Percentiles rank a stretch among this genome's conserved stretches.
Conservation (phyloP, 495 filamentous ascomycete species). For the Aspergillus wentii region DNA sequence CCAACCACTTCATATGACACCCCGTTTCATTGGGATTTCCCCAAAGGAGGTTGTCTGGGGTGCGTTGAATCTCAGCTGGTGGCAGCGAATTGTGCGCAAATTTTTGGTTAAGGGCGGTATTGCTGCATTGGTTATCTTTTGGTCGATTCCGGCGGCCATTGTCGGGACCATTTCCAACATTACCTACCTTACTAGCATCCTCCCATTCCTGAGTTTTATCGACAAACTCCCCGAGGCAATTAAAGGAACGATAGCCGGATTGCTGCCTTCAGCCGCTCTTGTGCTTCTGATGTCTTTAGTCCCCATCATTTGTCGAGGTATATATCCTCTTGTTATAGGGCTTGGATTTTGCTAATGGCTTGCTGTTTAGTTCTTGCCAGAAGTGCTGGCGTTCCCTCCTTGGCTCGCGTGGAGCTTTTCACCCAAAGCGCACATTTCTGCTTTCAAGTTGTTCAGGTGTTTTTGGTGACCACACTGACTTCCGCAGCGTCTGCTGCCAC, state of each 20-base stretch:
- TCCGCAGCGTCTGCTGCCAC: slow-evolving; percentile 69
- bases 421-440: slow-evolving; percentile 86
- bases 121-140: slow-evolving; percentile 77
- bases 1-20: slow-evolving; percentile 79
- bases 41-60: slow-evolving; percentile 81
- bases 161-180: slow-evolving; percentile 82
- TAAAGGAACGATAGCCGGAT: slow-evolving; percentile 72
- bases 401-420: slow-evolving; percentile 73
- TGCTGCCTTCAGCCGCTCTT: slow-evolving; percentile 71
- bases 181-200: slow-evolving; percentile 51
- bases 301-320: slow-evolving; percentile 74
- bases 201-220: slow-evolving; percentile 68
- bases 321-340: slow-evolving; percentile 14
- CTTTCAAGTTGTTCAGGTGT: slow-evolving; percentile 91
- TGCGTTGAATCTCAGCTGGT: slow-evolving; percentile 76
- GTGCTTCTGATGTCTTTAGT: slow-evolving; percentile 82
- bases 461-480: slow-evolving; percentile 74
- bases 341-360: slow-evolving; percentile 10
- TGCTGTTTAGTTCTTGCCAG: slow-evolving; percentile 56
- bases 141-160: slow-evolving; percentile 80
- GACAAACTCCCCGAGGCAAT: slow-evolving; percentile 61
- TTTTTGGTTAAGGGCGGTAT: slow-evolving; percentile 64
- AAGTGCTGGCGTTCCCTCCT: slow-evolving; percentile 69
- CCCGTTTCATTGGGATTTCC: slow-evolving; percentile 72
- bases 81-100: slow-evolving; percentile 67